These are phyloP conservation scores for Trichoderma sp. DNA, from an alignment of 2,329 filamentous ascomycete species.

Conservation along the genomic window DNA sequence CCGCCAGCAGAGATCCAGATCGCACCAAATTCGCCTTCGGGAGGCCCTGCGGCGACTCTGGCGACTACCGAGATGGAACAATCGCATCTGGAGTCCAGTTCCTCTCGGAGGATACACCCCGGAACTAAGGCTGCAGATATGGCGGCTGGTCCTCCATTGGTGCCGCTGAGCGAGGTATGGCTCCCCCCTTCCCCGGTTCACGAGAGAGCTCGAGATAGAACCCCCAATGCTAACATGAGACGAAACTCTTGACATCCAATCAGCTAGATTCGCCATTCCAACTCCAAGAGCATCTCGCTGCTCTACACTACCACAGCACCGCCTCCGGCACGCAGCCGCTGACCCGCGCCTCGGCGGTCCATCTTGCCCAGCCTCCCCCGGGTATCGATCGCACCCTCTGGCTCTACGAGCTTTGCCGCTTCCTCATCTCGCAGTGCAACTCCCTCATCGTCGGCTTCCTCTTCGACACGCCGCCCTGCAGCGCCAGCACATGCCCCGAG, in stretches of 20 bases:
- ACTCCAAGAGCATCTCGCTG: slow-evolving; percentile 93
- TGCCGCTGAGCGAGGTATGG: slow-evolving; percentile 75
- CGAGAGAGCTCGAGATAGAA: not conserved
- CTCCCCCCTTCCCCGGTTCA: not conserved
- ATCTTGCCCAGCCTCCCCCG: slow-evolving; percentile 75
- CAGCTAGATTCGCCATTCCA: slow-evolving; percentile 97
- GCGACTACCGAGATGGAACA: slow-evolving; percentile 61
- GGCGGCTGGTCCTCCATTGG: slow-evolving; percentile 83
- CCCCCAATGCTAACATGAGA: not conserved
- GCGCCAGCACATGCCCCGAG: slow-evolving; percentile 83
- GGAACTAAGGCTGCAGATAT: slow-evolving; percentile 92
- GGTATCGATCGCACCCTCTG: slow-evolving; percentile 84
- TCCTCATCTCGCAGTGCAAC: slow-evolving; percentile 93
- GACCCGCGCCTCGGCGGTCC: slow-evolving; percentile 68
- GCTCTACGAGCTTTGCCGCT: slow-evolving; percentile 97
- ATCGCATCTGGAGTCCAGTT: slow-evolving; percentile 65
- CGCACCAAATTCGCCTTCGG: slow-evolving; percentile 69
- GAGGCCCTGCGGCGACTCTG: slow-evolving; percentile 52
- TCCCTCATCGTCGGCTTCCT: slow-evolving; percentile 89
- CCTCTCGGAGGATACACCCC: slow-evolving; percentile 81
- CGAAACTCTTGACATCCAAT: not conserved
- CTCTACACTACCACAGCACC: slow-evolving; percentile 80
- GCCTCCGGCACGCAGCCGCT: slow-evolving; percentile 66
- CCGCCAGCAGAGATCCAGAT: slow-evolving; percentile 94
- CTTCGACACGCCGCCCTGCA: slow-evolving; percentile 85